Evolutionary conservation across 306 rosid species (phyloP).

Genomic region (Amphicarpaea edgeworthii): DNA sequence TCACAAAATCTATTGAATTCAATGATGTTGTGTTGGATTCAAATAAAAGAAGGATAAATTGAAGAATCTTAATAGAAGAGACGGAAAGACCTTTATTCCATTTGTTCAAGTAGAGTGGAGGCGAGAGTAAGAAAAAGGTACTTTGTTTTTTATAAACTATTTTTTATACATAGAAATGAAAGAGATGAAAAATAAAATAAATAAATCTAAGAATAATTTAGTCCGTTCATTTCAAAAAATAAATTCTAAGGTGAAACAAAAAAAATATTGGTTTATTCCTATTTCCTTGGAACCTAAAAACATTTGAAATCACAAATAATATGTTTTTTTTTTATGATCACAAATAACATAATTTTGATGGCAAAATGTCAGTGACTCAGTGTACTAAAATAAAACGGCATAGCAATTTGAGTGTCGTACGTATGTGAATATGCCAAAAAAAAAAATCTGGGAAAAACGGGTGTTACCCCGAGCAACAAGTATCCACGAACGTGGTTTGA

Average conservation of each 20-base stretch:
- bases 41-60: background rate
- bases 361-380: slow-evolving; percentile 17
- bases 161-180: background rate
- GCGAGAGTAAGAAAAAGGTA: background rate
- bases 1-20: background rate
- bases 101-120: background rate
- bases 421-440: background rate
- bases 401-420: slow-evolving; percentile 20
- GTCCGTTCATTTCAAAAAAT: background rate
- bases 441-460: background rate
- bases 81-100: background rate
- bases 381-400: background rate
- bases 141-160: background rate
- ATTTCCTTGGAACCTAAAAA: background rate
- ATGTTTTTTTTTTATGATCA: too few relatives aligned
- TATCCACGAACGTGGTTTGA: slow-evolving; percentile 18
- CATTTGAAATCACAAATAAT: background rate
- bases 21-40: background rate
- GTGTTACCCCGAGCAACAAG: background rate
- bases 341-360: background rate
- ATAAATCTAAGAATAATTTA: background rate
- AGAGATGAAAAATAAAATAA: background rate
- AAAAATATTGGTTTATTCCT: background rate
- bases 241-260: background rate
- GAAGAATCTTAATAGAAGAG: background rate